These are phyloP conservation scores for Candida sanyaensis DNA, from an alignment of 1,139 yeast species.

Conservation along the genomic window DNA sequence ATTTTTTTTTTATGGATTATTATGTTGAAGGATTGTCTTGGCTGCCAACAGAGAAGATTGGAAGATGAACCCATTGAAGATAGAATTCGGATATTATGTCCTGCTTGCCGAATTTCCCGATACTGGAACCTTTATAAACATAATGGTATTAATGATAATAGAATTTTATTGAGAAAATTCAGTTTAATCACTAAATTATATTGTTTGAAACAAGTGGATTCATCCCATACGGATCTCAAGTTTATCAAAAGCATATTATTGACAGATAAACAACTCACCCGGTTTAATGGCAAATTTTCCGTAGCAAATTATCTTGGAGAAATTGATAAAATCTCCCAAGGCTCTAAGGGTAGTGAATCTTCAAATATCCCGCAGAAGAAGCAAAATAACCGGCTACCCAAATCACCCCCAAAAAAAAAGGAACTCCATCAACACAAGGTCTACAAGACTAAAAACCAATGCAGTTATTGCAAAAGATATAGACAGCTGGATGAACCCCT, in stretches of 20 bases:
- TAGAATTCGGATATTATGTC: not conserved
- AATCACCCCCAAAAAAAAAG: not conserved
- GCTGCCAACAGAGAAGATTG: not conserved
- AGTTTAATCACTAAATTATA: not conserved
- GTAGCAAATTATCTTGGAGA: not conserved
- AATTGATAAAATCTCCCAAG: not conserved
- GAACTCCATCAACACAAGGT: not conserved
- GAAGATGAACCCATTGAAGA: constrained; percentile 2
- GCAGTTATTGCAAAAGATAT: not conserved
- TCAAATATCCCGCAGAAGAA: not conserved
- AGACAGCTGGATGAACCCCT: not conserved
- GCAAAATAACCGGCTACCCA: no score
- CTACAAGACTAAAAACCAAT: not conserved
- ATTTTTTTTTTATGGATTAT: not conserved
- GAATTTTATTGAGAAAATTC: not conserved
- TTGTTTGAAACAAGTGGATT: not conserved
- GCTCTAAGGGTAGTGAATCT: not conserved
- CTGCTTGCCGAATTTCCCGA: not conserved
- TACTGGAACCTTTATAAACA: not conserved
- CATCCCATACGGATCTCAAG: not conserved
- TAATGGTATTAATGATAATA: not conserved
- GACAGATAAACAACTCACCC: not conserved
- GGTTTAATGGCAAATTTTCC: not conserved
- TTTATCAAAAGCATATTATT: not conserved
- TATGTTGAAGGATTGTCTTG: constrained; percentile 1